A percentile compares a stretch with the other conserved stretches of the same genome.
phyloP scores from a whole-genome alignment of 1,139 yeast species.

The Taiozyma sp. region DNA sequence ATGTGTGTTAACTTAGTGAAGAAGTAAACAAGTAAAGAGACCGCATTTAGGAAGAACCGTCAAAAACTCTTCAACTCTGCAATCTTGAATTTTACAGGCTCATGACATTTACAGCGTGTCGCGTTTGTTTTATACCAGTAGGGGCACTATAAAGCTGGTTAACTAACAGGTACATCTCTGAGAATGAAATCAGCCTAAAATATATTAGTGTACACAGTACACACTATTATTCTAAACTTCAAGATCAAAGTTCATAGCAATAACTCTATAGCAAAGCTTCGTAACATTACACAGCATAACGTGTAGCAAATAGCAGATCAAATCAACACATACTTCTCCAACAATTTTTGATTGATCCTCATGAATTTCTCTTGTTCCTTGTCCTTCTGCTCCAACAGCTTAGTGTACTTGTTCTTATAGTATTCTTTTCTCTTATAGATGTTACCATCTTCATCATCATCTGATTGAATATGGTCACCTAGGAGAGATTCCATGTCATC shows the following conservation, averaged over 20 bases:
- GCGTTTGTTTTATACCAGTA: neutral
- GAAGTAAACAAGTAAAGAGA: too few relatives aligned
- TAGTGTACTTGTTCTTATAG: constrained; percentile 11
- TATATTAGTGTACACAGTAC: too few relatives aligned
- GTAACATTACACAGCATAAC: too few relatives aligned
- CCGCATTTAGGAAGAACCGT: too few relatives aligned
- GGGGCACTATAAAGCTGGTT: neutral
- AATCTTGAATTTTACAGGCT: too few relatives aligned
- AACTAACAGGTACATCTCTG: too few relatives aligned
- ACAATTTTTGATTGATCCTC: constrained; percentile 5
- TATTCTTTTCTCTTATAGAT: constrained; percentile 12
- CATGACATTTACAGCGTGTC: neutral
- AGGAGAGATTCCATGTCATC: neutral
- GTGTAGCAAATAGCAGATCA: neutral
- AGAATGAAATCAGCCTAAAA: neutral
- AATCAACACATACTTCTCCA: constrained; percentile 11
- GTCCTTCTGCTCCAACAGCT: constrained; percentile 11
- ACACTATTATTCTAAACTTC: too few relatives aligned
- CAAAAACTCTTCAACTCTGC: too few relatives aligned
- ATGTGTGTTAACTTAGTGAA: too few relatives aligned
- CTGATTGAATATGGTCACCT: neutral
- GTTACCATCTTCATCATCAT: neutral
- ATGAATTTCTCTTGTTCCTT: constrained; percentile 9
- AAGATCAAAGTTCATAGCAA: too few relatives aligned
- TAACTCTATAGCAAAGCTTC: too few relatives aligned